Percentiles rank a stretch among this genome's conserved stretches.
These are phyloP conservation scores for Apiospora malaysiana DNA, from an alignment of 2,329 filamentous ascomycete species.

Conservation along the genomic window DNA sequence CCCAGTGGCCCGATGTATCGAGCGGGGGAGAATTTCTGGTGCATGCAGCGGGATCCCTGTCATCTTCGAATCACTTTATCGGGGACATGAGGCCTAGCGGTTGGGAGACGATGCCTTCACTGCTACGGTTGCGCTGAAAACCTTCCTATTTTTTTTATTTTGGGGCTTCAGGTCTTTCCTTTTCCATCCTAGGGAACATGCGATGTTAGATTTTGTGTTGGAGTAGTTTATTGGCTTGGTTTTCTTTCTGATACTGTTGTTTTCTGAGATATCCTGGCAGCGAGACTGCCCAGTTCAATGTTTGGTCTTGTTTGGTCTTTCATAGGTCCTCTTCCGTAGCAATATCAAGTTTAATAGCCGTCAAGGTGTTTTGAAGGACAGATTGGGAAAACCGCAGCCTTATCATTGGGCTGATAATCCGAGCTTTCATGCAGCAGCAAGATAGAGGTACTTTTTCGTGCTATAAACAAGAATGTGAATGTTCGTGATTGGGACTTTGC, in stretches of 20 bases:
- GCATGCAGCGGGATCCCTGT: neutral
- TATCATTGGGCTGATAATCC: too few species aligned
- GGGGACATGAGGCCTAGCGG: slow-evolving; percentile 2
- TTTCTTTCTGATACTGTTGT: neutral
- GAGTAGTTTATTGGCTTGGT: neutral
- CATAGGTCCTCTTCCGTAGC: neutral
- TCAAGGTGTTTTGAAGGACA: too few species aligned
- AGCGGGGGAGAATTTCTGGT: neutral
- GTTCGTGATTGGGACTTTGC: too few species aligned
- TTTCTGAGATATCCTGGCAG: slow-evolving; percentile 1
- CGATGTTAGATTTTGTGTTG: neutral
- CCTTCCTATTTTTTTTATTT: neutral
- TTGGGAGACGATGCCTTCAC: neutral
- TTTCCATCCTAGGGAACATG: neutral
- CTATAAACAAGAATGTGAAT: too few species aligned
- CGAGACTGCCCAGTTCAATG: neutral
- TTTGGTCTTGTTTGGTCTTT: too few species aligned
- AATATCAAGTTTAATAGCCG: neutral
- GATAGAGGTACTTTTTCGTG: too few species aligned
- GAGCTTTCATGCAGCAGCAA: too few species aligned
- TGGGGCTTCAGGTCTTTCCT: neutral
- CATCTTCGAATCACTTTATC: neutral
- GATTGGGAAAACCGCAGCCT: too few species aligned
- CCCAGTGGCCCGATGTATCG: neutral
- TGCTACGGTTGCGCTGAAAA: neutral